These are phyloP conservation scores for Closterium sp. DNA, from an alignment of 139 green algal species.

Conservation along the genomic window DNA sequence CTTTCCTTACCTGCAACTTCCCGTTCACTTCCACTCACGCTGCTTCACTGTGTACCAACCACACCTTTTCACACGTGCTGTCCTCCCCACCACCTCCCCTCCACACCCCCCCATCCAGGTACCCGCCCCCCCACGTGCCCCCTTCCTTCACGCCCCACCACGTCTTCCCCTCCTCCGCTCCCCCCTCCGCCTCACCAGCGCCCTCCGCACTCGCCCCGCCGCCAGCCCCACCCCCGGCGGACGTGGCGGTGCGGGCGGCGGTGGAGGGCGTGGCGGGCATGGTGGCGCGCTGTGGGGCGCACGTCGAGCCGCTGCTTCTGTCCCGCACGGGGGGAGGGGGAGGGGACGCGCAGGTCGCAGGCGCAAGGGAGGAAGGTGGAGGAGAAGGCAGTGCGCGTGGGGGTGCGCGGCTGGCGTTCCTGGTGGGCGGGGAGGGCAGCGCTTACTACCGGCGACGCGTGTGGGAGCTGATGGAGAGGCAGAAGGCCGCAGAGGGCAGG, in stretches of 20 bases:
- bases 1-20: no score
- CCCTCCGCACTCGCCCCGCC: not conserved
- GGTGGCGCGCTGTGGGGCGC: constrained; percentile 26
- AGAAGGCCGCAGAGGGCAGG: not conserved
- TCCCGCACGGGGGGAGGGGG: constrained; percentile 13
- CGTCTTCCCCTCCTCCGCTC: not conserved
- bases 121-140: constrained; percentile 13
- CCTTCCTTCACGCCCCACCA: constrained; percentile 11
- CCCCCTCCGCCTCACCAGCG: not conserved
- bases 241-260: not conserved
- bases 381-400: not conserved
- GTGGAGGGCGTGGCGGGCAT: constrained; percentile 32
- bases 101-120: constrained; percentile 18
- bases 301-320: constrained; percentile 17
- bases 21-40: no score
- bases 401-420: constrained; percentile 23
- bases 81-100: no score
- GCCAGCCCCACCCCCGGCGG: not conserved
- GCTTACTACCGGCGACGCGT: constrained; percentile 27
- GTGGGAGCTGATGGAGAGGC: constrained; percentile 33
- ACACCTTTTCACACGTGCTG: no score
- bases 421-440: constrained; percentile 13
- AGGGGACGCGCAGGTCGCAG: not conserved
- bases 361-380: not conserved
- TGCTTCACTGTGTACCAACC: no score